These are phyloP conservation scores for Colletotrichum orchidophilum DNA, from an alignment of 2,329 filamentous ascomycete genomes.

Conservation along the genomic window DNA sequence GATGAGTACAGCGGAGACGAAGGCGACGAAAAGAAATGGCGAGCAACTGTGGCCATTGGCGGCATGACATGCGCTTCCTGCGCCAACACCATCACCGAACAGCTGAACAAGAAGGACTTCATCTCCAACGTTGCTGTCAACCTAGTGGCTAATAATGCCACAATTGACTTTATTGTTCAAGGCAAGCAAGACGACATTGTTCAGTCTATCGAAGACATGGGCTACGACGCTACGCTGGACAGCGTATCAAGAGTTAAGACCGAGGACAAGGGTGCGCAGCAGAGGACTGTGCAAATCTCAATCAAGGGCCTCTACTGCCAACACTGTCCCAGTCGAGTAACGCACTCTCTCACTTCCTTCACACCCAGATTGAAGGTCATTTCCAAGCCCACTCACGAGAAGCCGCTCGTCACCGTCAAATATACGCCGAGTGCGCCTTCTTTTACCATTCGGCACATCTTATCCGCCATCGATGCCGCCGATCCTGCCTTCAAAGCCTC, in stretches of 20 bases:
- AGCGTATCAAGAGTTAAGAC: constrained; percentile 47
- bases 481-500: constrained; percentile 74
- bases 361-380: constrained; percentile 62
- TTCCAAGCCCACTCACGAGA: constrained; percentile 63
- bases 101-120: constrained; percentile 64
- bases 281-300: constrained; percentile 70
- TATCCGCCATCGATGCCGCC: constrained; percentile 71
- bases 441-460: constrained; percentile 80
- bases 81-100: constrained; percentile 68
- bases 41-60: constrained; percentile 66
- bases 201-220: constrained; percentile 60
- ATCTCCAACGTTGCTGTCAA: constrained; percentile 64
- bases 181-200: constrained; percentile 33
- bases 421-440: constrained; percentile 75
- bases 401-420: constrained; percentile 74
- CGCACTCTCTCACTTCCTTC: constrained; percentile 63
- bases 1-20: constrained; percentile 48
- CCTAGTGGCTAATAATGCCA: constrained; percentile 68
- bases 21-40: constrained; percentile 46
- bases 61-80: constrained; percentile 82
- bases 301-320: constrained; percentile 80
- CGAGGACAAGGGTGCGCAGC: constrained; percentile 37
- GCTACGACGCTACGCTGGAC: constrained; percentile 67
- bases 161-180: constrained; percentile 54
- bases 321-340: constrained; percentile 72